A percentile compares a stretch with the other conserved stretches of the same genome.
Evolutionary conservation across 768 basidiomycete species (phyloP).

Genomic region (Coprinopsis cinerea): DNA sequence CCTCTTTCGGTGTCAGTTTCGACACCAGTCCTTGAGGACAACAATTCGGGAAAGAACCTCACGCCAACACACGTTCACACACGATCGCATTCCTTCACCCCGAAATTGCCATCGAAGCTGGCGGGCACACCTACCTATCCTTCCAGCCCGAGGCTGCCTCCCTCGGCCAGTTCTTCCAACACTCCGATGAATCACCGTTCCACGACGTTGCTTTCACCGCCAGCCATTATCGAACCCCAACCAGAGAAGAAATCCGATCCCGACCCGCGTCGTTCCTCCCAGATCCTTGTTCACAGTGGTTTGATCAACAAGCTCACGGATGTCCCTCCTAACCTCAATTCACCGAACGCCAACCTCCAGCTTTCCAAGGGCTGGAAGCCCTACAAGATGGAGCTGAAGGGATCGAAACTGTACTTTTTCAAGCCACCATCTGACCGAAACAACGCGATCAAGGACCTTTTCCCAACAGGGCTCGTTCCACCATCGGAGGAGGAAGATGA

Average conservation of each 20-base stretch:
- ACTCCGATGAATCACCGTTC: slow-evolving; percentile 15
- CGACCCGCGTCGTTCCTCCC: slow-evolving; percentile 59
- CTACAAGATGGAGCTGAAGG: slow-evolving; percentile 78
- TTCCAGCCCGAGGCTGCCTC: too few relatives aligned
- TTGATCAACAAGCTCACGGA: slow-evolving; percentile 72
- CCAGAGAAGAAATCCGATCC: slow-evolving; percentile 20
- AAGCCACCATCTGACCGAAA: slow-evolving; percentile 72
- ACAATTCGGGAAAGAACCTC: slow-evolving; percentile 14
- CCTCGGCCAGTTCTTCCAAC: too few relatives aligned
- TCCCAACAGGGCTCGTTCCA: slow-evolving; percentile 59
- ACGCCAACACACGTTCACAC: slow-evolving; percentile 46
- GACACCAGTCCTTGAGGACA: slow-evolving; percentile 33
- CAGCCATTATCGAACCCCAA: slow-evolving; percentile 38
- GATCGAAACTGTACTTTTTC: slow-evolving; percentile 81
- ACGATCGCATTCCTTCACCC: slow-evolving; percentile 66
- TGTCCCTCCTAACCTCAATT: slow-evolving; percentile 30
- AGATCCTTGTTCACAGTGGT: slow-evolving; percentile 69
- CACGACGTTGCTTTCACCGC: slow-evolving; percentile 44
- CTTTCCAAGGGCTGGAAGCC: slow-evolving; percentile 79
- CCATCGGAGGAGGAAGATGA: slow-evolving; percentile 36
- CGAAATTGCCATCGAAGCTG: slow-evolving; percentile 64
- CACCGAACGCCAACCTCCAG: slow-evolving; percentile 13
- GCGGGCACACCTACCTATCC: slow-evolving; percentile 50
- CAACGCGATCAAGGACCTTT: slow-evolving; percentile 64
- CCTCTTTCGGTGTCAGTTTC: slow-evolving; percentile 46